A percentile compares a stretch with the other conserved stretches of the same genome.
Conservation (phyloP, 352 stramenopile species). For the Pythium guiyangense region DNA sequence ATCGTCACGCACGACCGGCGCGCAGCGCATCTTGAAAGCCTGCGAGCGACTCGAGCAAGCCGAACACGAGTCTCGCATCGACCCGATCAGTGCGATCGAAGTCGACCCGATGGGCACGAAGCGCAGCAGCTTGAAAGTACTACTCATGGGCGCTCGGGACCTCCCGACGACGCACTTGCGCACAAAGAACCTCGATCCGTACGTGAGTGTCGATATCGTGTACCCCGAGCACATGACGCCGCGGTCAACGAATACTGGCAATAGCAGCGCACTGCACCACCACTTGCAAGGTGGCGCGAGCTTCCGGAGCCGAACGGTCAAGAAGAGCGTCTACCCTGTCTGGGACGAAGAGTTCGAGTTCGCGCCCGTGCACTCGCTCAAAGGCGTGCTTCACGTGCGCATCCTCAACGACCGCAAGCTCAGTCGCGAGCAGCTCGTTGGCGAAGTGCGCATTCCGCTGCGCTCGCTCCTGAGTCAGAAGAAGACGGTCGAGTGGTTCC, state of each 20-base stretch:
- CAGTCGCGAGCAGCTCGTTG: constrained; percentile 61
- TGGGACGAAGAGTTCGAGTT: constrained; percentile 82
- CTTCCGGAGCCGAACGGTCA: constrained; percentile 60
- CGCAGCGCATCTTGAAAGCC: constrained; percentile 49
- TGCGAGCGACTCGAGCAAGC: constrained; percentile 49
- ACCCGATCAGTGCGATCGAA: constrained; percentile 56
- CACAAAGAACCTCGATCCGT: constrained; percentile 72
- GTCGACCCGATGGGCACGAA: constrained; percentile 46
- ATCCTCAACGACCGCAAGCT: constrained; percentile 70
- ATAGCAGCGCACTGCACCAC: not conserved
- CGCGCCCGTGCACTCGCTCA: constrained; percentile 50
- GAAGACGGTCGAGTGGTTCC: constrained; percentile 54
- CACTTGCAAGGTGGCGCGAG: constrained; percentile 3
- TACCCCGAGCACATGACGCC: constrained; percentile 34
- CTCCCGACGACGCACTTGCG: constrained; percentile 55
- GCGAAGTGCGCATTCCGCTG: constrained; percentile 60
- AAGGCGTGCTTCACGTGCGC: constrained; percentile 55
- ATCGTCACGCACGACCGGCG: constrained; percentile 17
- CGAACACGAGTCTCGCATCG: constrained; percentile 38
- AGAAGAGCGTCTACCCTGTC: constrained; percentile 71
- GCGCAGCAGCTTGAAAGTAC: constrained; percentile 46
- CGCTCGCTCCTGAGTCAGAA: constrained; percentile 61
- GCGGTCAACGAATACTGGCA: not conserved
- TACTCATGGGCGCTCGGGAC: constrained; percentile 44
- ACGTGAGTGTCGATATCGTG: constrained; percentile 59